These are phyloP conservation scores for Theileria annulata DNA, from an alignment of 169 alveolate species.

Conservation along the genomic window DNA sequence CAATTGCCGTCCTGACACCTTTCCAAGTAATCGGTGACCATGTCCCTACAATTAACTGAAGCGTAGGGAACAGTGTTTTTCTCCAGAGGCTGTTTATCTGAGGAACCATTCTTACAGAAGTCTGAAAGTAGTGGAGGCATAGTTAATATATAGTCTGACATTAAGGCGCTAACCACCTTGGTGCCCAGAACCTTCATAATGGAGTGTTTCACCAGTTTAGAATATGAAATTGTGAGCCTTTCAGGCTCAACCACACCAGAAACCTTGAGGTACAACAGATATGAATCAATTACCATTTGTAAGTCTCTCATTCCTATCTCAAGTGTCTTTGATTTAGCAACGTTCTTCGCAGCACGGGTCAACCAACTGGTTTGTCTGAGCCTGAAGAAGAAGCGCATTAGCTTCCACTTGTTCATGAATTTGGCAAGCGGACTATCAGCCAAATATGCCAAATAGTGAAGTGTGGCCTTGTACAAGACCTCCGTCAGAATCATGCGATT, in stretches of 20 bases:
- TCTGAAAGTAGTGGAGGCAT: neutral
- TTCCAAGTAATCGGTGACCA: conserved; percentile 2
- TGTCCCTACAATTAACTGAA: neutral
- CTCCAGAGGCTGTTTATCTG: neutral
- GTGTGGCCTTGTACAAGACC: neutral
- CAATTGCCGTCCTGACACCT: conserved; percentile 41
- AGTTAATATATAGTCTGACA: conserved; percentile 7
- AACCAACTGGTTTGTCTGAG: neutral
- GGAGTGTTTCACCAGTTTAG: conserved; percentile 5
- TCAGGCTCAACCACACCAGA: neutral
- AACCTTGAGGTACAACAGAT: neutral
- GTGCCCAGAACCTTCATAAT: conserved; percentile 3
- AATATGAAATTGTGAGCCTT: neutral
- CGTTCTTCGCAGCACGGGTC: neutral
- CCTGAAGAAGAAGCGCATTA: conserved; percentile 2
- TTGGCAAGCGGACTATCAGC: neutral
- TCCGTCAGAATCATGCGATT: conserved; percentile 9
- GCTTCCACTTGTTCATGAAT: neutral
- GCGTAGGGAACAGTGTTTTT: neutral
- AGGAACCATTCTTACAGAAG: neutral
- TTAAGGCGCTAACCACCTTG: neutral
- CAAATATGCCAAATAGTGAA: neutral
- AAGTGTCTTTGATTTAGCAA: conserved; percentile 4
- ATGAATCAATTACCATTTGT: neutral
- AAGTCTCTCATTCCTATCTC: neutral